These are phyloP conservation scores for Elaphomyces granulatus DNA, from an alignment of 495 filamentous ascomycete species.

Conservation along the genomic window DNA sequence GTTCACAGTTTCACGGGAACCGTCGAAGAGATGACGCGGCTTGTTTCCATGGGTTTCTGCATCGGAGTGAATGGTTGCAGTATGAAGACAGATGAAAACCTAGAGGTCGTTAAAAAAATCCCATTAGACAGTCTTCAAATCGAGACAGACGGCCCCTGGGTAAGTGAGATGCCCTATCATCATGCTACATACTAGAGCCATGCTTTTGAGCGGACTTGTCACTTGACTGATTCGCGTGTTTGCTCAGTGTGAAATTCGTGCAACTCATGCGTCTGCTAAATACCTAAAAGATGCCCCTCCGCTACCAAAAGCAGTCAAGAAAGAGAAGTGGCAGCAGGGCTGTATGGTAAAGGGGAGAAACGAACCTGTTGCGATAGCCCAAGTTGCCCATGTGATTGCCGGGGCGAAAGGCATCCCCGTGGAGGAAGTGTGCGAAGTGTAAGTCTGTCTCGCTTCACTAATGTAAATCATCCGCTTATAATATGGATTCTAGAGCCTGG, in stretches of 20 bases:
- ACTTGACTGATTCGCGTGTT: conserved; percentile 5
- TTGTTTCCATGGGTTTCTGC: conserved; percentile 64
- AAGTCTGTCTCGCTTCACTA: conserved; percentile 28
- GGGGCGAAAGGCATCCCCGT: conserved; percentile 63
- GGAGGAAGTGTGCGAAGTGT: conserved; percentile 74
- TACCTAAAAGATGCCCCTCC: conserved; percentile 30
- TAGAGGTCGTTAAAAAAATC: conserved; percentile 63
- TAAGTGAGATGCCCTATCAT: conserved; percentile 15
- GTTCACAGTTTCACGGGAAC: conserved; percentile 91
- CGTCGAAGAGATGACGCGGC: conserved; percentile 58
- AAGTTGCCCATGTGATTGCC: conserved; percentile 78
- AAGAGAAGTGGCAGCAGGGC: conserved; percentile 80
- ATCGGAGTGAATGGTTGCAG: conserved; percentile 85
- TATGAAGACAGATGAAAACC: conserved; percentile 81
- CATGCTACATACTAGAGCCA: not conserved
- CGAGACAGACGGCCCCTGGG: conserved; percentile 91
- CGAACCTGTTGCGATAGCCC: conserved; percentile 70
- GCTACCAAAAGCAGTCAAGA: conserved; percentile 57
- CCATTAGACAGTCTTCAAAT: conserved; percentile 65
- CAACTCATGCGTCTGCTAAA: conserved; percentile 38
- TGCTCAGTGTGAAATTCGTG: conserved; percentile 38
- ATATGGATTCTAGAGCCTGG: conserved; percentile 43
- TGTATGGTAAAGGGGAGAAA: conserved; percentile 83
- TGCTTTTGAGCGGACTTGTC: too few relatives aligned
- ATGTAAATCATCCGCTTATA: not conserved